These are phyloP conservation scores for Xylaria sp. DNA, from an alignment of 2,329 filamentous ascomycete species.

Conservation along the genomic window DNA sequence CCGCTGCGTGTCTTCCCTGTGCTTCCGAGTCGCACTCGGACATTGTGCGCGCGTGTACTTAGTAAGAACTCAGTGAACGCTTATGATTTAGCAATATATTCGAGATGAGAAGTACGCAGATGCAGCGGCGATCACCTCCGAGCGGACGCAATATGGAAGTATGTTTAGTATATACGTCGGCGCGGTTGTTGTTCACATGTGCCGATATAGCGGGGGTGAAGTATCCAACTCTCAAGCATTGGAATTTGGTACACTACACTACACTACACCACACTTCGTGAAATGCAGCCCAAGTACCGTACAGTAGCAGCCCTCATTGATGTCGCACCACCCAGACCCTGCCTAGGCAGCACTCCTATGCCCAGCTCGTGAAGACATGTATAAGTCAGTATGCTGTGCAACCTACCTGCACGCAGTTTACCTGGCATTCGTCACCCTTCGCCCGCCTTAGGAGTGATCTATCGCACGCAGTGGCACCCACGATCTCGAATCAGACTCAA, in stretches of 20 bases:
- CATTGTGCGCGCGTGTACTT: too few relatives aligned
- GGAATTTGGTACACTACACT: background rate
- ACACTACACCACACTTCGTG: too few relatives aligned
- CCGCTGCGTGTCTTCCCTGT: background rate
- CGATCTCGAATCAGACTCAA: background rate
- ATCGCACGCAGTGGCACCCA: conserved; percentile 13
- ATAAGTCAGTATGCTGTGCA: too few relatives aligned
- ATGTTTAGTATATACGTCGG: too few relatives aligned
- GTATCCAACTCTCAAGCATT: background rate
- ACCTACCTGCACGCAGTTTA: background rate
- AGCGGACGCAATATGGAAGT: too few relatives aligned
- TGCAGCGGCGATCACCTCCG: background rate
- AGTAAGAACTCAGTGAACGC: too few relatives aligned
- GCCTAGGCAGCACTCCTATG: background rate
- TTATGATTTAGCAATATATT: background rate
- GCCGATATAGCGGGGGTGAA: background rate
- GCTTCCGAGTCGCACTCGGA: conserved; percentile 2
- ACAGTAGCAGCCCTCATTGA: background rate
- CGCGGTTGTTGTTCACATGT: background rate
- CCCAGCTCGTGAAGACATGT: background rate
- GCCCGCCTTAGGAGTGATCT: conserved; percentile 1
- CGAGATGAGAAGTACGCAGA: background rate
- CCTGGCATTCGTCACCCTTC: conserved; percentile 5
- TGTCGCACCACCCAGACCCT: background rate
- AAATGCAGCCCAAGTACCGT: too few relatives aligned